These are phyloP conservation scores for Talaromyces atroroseus DNA, from an alignment of 2,329 filamentous ascomycete genomes.

Conservation along the genomic window DNA sequence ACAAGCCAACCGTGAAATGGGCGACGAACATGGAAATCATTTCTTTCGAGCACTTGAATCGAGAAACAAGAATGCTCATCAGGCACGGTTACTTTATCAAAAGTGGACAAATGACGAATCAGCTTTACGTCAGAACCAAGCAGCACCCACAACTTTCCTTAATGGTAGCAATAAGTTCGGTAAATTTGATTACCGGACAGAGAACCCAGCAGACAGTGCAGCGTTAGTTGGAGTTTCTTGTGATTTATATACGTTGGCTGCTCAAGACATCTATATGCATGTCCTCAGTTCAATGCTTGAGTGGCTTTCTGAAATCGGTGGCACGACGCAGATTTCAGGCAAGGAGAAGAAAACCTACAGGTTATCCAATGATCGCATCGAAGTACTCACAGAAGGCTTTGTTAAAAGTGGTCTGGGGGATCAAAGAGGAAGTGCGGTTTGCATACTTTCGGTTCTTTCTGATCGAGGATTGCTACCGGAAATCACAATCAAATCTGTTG, in stretches of 20 bases:
- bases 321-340: not conserved
- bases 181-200: not conserved
- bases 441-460: not conserved
- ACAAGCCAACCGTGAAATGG: not conserved
- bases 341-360: not conserved
- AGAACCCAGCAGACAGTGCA: not conserved
- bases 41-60: not conserved
- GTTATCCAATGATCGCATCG: conserved; percentile 4
- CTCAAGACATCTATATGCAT: conserved; percentile 10
- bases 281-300: conserved; percentile 1
- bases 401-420: not conserved
- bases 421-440: not conserved
- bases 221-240: not conserved
- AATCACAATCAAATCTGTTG: not conserved
- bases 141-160: not conserved
- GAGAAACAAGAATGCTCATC: conserved; percentile 1
- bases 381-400: not conserved
- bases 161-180: conserved; percentile 7
- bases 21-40: not conserved
- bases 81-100: not conserved
- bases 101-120: conserved; percentile 1
- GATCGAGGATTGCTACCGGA: conserved; percentile 3
- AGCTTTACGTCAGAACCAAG: not conserved
- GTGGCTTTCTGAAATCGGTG: not conserved
- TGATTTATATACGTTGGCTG: conserved; percentile 3